Base-by-base conservation (phyloP, 2,329 filamentous ascomycete genomes). In the Ampelomyces quisqualis region DNA sequence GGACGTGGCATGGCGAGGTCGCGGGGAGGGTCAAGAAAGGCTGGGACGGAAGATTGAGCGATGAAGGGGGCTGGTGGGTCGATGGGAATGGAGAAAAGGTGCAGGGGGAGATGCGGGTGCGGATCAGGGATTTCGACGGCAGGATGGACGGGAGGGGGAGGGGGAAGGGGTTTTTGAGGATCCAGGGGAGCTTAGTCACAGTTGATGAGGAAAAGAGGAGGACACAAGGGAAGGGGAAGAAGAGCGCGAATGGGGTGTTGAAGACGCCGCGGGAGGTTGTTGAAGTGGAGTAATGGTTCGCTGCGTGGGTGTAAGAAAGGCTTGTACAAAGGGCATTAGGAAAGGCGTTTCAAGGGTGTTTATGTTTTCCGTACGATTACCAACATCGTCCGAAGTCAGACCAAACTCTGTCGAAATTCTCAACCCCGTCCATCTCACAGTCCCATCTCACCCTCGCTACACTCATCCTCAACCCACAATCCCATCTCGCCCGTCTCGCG, bases 111-210 rank as follows among this genome's bases (percentile, higher is more conserved):
- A 69, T 94, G 24, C 77, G 78, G 38, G 95, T 95, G 70, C 79
- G 83, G 51, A 88, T 96, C 61, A 82, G 84, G 53, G 88, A 94
- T 64, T 88, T 93, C 49, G 90, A 96, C 56, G 85, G 87, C 1
- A 85, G 84, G 18, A 51, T 51, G 27, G 65, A 63, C 19, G 78
- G 82, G 32, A 88, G 86, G 51, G 81, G 82, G 37, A 81, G 85
- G 54, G 76, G 76, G 36, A 85, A 85, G 45, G 88, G 86, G 8
- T 93, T 91, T 63, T 70, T 95, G 46, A 90, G 85, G 54, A 84
- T 96, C 47, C 86, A 93, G 65, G 91, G 90, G 18, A 94, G 88
- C n/a, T 84, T 95, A 78, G 71, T 95, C 34, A 75, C 77, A 32
- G 78, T 78, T 29, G 78, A 80, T 14, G 84, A 47, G 44, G 47